Evolutionary conservation across 805 yeast genomes (phyloP), one percentile per base, ranked within the genome.

Genomic region (Teunomyces panamensis): DNA sequence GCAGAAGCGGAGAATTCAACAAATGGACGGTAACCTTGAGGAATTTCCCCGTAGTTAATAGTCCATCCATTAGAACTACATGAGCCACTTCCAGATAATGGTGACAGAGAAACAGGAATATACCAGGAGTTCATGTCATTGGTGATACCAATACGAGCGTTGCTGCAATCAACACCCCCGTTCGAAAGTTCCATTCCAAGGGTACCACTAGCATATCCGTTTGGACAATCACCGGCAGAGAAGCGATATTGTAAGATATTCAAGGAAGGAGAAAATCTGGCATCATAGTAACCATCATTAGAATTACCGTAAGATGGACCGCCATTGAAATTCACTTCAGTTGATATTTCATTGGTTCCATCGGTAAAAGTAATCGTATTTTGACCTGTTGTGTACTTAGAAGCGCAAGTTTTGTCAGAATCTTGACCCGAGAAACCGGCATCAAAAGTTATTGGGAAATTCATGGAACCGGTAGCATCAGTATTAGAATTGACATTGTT

Each of bases 1-100:
- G 48, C 11, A 11, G 34, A 1, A 29, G 30, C 35, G 16, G 28
- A n/a, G 30, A 29, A 45, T 17, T 43, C 27, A 24, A 42, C 13
- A 32, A 53, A 62, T 6, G 64, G 62, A 13, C 65, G 49, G 48
- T 52, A 60, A 2, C 69, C 70, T 2, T 67, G 64, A 6, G 69
- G 68, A 26, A 65, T 35, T 44, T 57, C 59, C 4, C 30, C 24
- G 48, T 57, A 64, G 11, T 20, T 45, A 8, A 49, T 28, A 0
- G 34, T 10, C 24, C n/a, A 45, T 13, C 34, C 39, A 8, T 10
- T 26, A 2, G 48, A 4, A 20, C 50, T 39, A 51, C 68, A 65
- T 1, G 53, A 13, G 10, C 47, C 49, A 4, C 60, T 50, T 26
- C 16, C 45, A 28, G 36, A 9, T 29, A 29, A 43, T 13, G 39